phyloP scores from a whole-genome alignment of 1,284 basidiomycete species.

The Puccinia brachypodii region DNA sequence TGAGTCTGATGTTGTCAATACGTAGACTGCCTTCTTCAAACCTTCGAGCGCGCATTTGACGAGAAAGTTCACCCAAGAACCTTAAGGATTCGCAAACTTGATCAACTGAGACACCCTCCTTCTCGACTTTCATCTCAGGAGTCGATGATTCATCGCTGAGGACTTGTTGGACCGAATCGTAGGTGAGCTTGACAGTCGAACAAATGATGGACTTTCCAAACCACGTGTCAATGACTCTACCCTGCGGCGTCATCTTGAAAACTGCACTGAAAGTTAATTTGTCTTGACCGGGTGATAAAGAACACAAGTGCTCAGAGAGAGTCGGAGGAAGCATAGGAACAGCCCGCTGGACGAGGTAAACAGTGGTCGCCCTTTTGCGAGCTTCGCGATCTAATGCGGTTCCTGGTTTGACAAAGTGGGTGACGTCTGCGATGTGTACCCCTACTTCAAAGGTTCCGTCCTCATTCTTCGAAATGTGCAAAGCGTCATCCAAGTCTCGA shows the following conservation, averaged over 20 bases:
- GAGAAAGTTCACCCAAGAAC: constrained; percentile 63
- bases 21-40: constrained; percentile 78
- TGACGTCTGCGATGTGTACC: constrained; percentile 93
- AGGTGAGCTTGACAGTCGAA: constrained; percentile 76
- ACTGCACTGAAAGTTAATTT: constrained; percentile 83
- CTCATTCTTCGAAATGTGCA: constrained; percentile 82
- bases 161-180: constrained; percentile 74
- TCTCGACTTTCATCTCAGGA: constrained; percentile 29
- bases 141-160: constrained; percentile 63
- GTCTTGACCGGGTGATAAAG: constrained; percentile 80
- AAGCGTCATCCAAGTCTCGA: constrained; percentile 90
- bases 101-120: constrained; percentile 6
- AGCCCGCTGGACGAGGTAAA: constrained; percentile 90
- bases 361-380: constrained; percentile 91
- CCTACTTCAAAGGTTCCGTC: constrained; percentile 88
- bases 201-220: constrained; percentile 91
- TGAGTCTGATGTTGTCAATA: constrained; percentile 70
- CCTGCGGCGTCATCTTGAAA: constrained; percentile 83
- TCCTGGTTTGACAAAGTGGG: constrained; percentile 74
- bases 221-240: constrained; percentile 78
- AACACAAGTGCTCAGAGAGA: constrained; percentile 88
- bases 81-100: constrained; percentile 25
- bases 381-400: constrained; percentile 96
- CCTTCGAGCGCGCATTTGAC: constrained; percentile 71
- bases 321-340: constrained; percentile 95